Base-by-base conservation (phyloP, 2,329 filamentous ascomycete species). In the Colletotrichum tofieldiae region DNA sequence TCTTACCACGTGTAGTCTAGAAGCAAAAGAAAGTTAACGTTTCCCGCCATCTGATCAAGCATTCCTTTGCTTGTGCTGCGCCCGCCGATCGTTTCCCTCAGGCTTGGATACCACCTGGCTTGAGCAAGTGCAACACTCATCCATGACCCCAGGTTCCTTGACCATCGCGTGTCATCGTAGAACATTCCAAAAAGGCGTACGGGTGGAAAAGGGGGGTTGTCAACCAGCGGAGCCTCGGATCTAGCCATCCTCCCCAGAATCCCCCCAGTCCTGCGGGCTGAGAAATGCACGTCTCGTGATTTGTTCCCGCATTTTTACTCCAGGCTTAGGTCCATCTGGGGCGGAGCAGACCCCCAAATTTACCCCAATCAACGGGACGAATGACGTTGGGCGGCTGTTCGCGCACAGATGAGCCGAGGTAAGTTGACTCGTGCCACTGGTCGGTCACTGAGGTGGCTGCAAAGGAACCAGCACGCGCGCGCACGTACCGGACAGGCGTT, bases 321-420 rank as follows among this genome's bases (percentile, higher is more conserved):
- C 68, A 67, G 45, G 47, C 55, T 32, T 26, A 16, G 47, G 23
- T 47, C 23, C 32, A 18, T 61, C 23, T 9, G 35, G 16, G 52
- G 59, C 45, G 60, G 56, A 54, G 43, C 54, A 18, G 18, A 8
- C 6, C 51, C 51, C 2, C 23, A 29, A 5, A 54, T 3, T 18
- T n/a, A 54, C 65, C 65, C 65, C 70, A 59, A 64, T 63, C 70
- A 70, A 54, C 69, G 59, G 69, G 26, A 59, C 65, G 69, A 60
- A 37, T 61, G n/a, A 49, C 52, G 43, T 45, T n/a, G 43, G 37
- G 45, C 45, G 35, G 32, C 63, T 67, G 56, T 55, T 73, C 71
- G 73, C 73, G 63, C 65, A 29, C 59, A 74, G 67, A 74, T 74
- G 66, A 74, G 71, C 73, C 73, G 73, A 74, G 73, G 71, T 74